Evolutionary conservation across 2,329 filamentous ascomycete species (phyloP), one percentile per base, ranked within the genome.

Genomic region (Stagonosporopsis rhizophila): DNA sequence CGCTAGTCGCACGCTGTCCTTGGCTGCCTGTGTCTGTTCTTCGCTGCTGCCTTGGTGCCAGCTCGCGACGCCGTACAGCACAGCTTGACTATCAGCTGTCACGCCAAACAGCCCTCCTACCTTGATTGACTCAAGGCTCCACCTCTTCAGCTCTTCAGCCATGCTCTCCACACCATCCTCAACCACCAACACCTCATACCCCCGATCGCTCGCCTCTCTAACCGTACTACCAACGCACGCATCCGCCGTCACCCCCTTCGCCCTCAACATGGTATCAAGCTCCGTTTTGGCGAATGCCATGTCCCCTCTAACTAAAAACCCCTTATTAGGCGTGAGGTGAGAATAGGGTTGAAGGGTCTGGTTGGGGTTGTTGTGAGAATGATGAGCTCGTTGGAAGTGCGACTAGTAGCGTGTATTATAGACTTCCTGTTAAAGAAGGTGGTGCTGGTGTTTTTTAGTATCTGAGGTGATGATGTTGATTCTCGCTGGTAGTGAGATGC

Each of bases 221-320:
- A 85, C 82, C 5, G 82, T 85, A 8, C 77, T 83, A 22, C 79
- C 81, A 3, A 85, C 82, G 61, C 81, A 84, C 12, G 83, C 82
- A 68, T 85, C 83, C 0, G 82, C 84, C 6, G 82, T 80, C 15
- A 85, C 71, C 0, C 82, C 80, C 50, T 79, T 81, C 44, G 80
- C 78, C n/a, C 78, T 76, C 23, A 86, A 72, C 46, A 81, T 64
- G 0, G 81, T 75, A 52, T 85, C 81, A 48, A 85, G 80, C 49
- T 85, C 83, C 0, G 83, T 85, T 60, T 84, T 74, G 6, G 78
- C 70, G 66, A 85, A 85, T 3, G 82, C 82, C 20, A 75, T 65
- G 62, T 87, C 82, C 0, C 85, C 85, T 19, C 85, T 81, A 22
- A 87, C 76, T 4, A 88, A 73, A 2, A 87, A 77, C n/a, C 82